Percentiles rank a stretch among this genome's conserved stretches.
These are phyloP conservation scores for Alternaria burnsii DNA, from an alignment of 2,329 filamentous ascomycete genomes.

Conservation along the genomic window DNA sequence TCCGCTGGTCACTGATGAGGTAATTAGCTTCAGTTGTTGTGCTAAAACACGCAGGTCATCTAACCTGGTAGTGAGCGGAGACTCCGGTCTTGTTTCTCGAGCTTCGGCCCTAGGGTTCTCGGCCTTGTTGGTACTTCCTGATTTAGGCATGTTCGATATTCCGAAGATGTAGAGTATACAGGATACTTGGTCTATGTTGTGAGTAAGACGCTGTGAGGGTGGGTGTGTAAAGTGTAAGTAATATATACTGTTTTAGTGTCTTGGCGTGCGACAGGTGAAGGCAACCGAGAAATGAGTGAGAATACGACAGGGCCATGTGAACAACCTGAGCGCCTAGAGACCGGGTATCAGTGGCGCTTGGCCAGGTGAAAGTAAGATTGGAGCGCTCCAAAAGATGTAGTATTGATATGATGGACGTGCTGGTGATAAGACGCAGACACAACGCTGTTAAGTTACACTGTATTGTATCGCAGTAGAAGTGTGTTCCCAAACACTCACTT, in stretches of 20 bases:
- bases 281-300: background rate
- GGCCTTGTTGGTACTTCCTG: background rate
- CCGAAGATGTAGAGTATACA: background rate
- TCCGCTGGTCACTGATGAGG: too few relatives aligned
- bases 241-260: background rate
- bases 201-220: background rate
- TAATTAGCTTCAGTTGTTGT: too few relatives aligned
- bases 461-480: too few relatives aligned
- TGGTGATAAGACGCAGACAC: too few relatives aligned
- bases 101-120: background rate
- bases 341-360: background rate
- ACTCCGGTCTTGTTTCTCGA: background rate
- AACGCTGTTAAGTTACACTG: too few relatives aligned
- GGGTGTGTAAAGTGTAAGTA: fast-evolving
- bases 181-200: fast-evolving
- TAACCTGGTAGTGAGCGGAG: too few relatives aligned
- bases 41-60: too few relatives aligned
- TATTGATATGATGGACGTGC: too few relatives aligned
- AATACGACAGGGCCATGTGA: background rate
- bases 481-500: too few relatives aligned
- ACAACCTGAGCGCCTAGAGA: background rate
- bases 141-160: background rate
- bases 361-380: background rate
- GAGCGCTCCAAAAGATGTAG: too few relatives aligned
- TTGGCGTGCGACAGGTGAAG: background rate